These are phyloP conservation scores for Malus asiatica DNA, from an alignment of 306 rosid genomes.

Conservation along the genomic window DNA sequence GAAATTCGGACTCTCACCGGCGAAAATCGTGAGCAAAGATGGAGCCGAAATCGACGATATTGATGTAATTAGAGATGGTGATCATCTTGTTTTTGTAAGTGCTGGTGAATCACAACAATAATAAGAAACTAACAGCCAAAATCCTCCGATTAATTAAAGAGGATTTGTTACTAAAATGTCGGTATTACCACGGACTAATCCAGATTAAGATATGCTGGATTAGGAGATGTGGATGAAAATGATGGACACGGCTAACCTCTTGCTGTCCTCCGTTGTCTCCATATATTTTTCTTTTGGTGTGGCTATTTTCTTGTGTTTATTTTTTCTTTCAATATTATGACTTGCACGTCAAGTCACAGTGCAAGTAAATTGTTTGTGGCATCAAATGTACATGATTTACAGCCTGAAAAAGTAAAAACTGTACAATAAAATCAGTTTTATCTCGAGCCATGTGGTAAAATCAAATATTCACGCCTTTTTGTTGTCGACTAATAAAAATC, in stretches of 20 bases:
- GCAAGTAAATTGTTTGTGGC: neutral
- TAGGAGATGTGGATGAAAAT: neutral
- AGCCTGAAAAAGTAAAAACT: neutral
- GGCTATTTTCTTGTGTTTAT: neutral
- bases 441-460: too few species aligned
- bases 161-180: neutral
- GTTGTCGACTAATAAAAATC: too few species aligned
- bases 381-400: neutral
- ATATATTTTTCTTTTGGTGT: neutral
- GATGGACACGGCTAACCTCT: neutral
- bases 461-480: too few species aligned
- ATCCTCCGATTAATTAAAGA: neutral
- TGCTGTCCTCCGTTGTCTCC: neutral
- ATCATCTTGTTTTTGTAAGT: conserved; percentile 54
- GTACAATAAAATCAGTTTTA: too few species aligned
- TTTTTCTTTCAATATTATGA: neutral
- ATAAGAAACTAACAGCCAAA: neutral
- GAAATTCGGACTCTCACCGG: conserved; percentile 41
- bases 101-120: neutral
- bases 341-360: neutral
- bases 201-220: neutral
- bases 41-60: conserved; percentile 71
- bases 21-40: conserved; percentile 44
- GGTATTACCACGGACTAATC: neutral
- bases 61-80: conserved; percentile 87